These are phyloP conservation scores for Rosa lucieae DNA, from an alignment of 306 rosid genomes.

Conservation along the genomic window DNA sequence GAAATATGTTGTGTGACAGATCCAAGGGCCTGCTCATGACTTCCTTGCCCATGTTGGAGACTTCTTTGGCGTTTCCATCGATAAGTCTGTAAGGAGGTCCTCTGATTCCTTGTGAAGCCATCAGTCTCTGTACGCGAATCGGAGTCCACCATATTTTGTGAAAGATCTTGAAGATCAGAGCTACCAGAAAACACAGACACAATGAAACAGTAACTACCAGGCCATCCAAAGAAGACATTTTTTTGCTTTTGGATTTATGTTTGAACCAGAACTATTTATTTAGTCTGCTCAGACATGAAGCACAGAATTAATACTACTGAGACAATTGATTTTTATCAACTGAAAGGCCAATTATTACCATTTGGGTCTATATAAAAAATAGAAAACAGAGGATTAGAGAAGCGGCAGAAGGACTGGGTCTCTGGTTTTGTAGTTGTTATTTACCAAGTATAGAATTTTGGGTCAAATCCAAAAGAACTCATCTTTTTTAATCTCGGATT, in stretches of 20 bases:
- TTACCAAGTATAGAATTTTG: too few species aligned
- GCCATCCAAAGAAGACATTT: neutral
- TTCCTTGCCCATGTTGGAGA: constrained; percentile 22
- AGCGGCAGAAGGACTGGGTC: too few species aligned
- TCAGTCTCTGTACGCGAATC: constrained; percentile 1
- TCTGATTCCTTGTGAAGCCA: constrained; percentile 25
- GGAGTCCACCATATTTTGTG: constrained; percentile 33
- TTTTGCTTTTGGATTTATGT: neutral
- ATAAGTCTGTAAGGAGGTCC: constrained; percentile 33
- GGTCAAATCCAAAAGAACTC: too few species aligned
- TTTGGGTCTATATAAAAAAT: neutral
- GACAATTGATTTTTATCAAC: neutral
- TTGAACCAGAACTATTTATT: neutral
- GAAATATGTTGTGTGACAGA: constrained; percentile 22
- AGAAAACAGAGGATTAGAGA: too few species aligned
- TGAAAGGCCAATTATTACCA: neutral
- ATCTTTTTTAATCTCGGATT: too few species aligned
- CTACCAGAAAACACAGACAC: constrained; percentile 4
- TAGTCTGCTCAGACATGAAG: neutral
- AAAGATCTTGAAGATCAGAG: constrained; percentile 5
- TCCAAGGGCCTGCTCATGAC: constrained; percentile 25
- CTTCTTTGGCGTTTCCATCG: constrained; percentile 28
- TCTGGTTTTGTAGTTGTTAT: too few species aligned
- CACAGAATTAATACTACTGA: neutral
- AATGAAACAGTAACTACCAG: neutral